A percentile compares a stretch with the other conserved stretches of the same genome.
Evolutionary conservation across 148 eudicot genomes (phyloP).

Genomic region (Fallopia convolvulus): DNA sequence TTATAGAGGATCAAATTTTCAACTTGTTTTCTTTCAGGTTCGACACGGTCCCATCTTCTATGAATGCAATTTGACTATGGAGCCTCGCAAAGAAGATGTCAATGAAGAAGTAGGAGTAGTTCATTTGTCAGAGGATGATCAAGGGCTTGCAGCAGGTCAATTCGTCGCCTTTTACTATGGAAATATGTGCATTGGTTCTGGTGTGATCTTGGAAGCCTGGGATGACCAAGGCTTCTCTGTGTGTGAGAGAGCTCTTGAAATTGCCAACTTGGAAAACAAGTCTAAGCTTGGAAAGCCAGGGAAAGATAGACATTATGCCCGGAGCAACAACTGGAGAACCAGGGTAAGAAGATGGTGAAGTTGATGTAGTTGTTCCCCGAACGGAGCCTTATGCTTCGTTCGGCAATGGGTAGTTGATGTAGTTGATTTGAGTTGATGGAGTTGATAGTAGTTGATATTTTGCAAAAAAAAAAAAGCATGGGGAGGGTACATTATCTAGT

Average conservation of each 20-base stretch:
- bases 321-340: neutral
- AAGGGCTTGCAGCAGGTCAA: constrained; percentile 97
- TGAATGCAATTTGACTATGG: constrained; percentile 47
- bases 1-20: neutral
- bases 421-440: too few relatives aligned
- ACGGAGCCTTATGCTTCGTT: too few relatives aligned
- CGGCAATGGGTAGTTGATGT: too few relatives aligned
- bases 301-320: constrained; percentile 49
- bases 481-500: too few relatives aligned
- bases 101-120: constrained; percentile 53
- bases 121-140: constrained; percentile 78
- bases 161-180: constrained; percentile 84
- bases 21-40: constrained; percentile 40
- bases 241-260: constrained; percentile 64
- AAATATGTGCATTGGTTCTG: constrained; percentile 71
- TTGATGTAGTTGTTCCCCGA: too few relatives aligned
- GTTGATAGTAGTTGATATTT: too few relatives aligned
- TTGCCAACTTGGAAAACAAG: constrained; percentile 48
- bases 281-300: constrained; percentile 78
- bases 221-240: constrained; percentile 78
- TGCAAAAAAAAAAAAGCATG: too few relatives aligned
- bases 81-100: constrained; percentile 26
- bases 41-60: constrained; percentile 87
- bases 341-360: neutral
- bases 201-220: constrained; percentile 82